A percentile compares a stretch with the other conserved stretches of the same genome.
Evolutionary conservation across 192 early-diverging fungal species (phyloP).

Genomic region (Backusella tarrabulga): DNA sequence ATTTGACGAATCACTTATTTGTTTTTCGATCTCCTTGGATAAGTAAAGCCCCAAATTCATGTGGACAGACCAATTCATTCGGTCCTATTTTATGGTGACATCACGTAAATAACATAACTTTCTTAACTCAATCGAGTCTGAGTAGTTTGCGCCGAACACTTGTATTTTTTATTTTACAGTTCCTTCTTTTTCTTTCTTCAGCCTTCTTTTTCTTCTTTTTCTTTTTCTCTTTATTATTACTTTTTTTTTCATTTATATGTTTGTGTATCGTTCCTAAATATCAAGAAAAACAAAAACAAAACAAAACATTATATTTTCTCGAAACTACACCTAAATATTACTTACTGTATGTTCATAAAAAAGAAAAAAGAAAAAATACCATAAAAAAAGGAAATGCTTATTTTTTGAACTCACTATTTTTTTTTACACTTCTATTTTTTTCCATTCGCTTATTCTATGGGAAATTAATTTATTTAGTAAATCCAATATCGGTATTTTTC

Average conservation of each 20-base stretch:
- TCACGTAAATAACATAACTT: background rate
- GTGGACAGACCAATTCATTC: background rate
- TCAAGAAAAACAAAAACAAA: background rate
- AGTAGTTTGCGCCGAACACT: background rate
- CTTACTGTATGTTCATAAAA: background rate
- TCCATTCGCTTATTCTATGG: conserved; percentile 1
- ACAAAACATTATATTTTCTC: background rate
- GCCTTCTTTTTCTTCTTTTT: background rate
- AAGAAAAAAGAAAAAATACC: background rate
- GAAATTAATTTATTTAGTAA: conserved; percentile 2
- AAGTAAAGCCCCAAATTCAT: background rate
- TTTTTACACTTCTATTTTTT: background rate
- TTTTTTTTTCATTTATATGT: background rate
- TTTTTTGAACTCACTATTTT: background rate
- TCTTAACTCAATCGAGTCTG: background rate
- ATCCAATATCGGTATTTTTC: background rate
- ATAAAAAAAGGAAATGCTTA: background rate
- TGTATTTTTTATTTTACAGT: background rate
- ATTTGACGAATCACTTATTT: background rate
- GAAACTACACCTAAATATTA: background rate
- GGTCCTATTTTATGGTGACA: background rate
- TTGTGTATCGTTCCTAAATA: background rate
- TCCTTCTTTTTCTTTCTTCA: background rate
- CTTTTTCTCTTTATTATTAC: background rate
- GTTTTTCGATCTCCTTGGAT: background rate